Percentiles rank a stretch among this genome's conserved stretches.
Conservation (phyloP, 1,284 basidiomycete species). For the Mixia osmundae region DNA sequence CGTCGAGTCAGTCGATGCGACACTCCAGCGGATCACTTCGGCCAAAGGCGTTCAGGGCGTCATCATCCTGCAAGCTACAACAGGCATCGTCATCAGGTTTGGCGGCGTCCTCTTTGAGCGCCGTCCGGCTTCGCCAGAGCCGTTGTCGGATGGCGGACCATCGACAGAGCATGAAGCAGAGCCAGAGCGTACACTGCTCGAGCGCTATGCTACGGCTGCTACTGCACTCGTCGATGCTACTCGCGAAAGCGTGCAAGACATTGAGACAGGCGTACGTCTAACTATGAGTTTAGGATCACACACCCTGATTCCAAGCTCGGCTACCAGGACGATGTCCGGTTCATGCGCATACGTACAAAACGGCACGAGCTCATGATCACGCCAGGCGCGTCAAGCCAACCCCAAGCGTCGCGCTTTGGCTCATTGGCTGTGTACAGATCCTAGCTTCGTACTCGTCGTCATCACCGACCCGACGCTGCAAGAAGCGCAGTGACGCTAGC, state of each 20-base stretch:
- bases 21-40: constrained; percentile 44
- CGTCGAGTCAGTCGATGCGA: constrained; percentile 55
- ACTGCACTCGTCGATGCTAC: constrained; percentile 6
- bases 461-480: too few relatives aligned
- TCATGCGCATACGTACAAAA: constrained; percentile 72
- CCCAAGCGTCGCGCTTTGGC: too few relatives aligned
- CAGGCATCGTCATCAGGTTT: constrained; percentile 43
- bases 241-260: constrained; percentile 3
- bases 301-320: too few relatives aligned
- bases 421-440: too few relatives aligned
- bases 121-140: constrained; percentile 1
- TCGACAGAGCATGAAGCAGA: not conserved
- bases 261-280: constrained; percentile 15
- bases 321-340: constrained; percentile 68
- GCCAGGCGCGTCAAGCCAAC: constrained; percentile 59
- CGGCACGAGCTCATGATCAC: constrained; percentile 84
- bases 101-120: constrained; percentile 70
- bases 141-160: not conserved
- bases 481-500: too few relatives aligned
- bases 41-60: constrained; percentile 71
- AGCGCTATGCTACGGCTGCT: not conserved
- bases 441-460: too few relatives aligned
- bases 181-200: not conserved
- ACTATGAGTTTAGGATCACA: not conserved
- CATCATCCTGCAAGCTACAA: constrained; percentile 36